phyloP scores from a whole-genome alignment of 2,329 filamentous ascomycete species.

The Cladosporium austrohemisphaericum region DNA sequence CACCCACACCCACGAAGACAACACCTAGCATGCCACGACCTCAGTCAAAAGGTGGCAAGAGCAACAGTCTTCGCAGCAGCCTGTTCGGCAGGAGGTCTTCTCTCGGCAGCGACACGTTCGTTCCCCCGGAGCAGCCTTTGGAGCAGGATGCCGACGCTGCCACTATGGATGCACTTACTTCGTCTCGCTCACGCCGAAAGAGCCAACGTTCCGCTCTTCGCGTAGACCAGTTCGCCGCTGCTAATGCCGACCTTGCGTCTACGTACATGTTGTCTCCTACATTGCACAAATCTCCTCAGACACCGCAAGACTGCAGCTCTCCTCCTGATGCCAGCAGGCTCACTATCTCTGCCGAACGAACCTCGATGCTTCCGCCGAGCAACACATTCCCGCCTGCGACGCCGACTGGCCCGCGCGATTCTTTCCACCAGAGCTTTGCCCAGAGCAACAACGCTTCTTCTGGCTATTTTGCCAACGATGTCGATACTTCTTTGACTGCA shows the following conservation, averaged over 20 bases:
- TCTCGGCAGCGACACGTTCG: slow-evolving; percentile 46
- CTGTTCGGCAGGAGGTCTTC: slow-evolving; percentile 47
- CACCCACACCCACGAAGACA: slow-evolving; percentile 91
- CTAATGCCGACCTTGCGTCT: background rate
- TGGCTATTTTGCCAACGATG: slow-evolving; percentile 64
- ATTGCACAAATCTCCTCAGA: slow-evolving; percentile 48
- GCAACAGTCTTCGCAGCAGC: slow-evolving; percentile 50
- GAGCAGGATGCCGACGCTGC: slow-evolving; percentile 10
- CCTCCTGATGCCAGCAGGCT: slow-evolving; percentile 78
- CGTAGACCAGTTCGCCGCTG: slow-evolving; percentile 1
- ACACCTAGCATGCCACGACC: slow-evolving; percentile 31
- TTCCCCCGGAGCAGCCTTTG: slow-evolving; percentile 33
- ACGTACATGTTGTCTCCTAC: too few relatives aligned
- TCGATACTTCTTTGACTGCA: slow-evolving; percentile 69
- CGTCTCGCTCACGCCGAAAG: slow-evolving; percentile 6
- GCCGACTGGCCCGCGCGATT: slow-evolving; percentile 65
- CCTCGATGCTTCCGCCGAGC: slow-evolving; percentile 34
- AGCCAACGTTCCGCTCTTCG: slow-evolving; percentile 8
- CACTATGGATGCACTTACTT: background rate
- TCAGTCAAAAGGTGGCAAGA: slow-evolving; percentile 46
- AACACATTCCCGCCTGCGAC: slow-evolving; percentile 69
- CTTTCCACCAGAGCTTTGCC: slow-evolving; percentile 56
- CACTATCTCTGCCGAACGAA: slow-evolving; percentile 66
- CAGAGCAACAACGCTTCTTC: slow-evolving; percentile 48
- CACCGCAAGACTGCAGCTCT: slow-evolving; percentile 70